Evolutionary conservation across 345 rosid species (phyloP).

Genomic region (Xanthoceras sorbifolium): DNA sequence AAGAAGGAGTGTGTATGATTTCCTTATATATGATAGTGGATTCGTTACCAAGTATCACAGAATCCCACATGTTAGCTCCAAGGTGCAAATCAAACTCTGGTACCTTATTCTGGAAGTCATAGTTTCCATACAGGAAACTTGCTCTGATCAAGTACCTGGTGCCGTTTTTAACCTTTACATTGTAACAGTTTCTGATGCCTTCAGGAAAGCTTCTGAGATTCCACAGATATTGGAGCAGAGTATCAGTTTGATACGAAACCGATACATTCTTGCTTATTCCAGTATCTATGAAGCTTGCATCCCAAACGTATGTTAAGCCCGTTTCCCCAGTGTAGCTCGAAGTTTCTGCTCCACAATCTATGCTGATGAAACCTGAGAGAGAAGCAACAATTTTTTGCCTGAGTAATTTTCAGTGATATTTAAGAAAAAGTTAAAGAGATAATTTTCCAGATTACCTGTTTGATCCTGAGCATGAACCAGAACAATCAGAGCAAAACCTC

Average conservation of each 20-base stretch:
- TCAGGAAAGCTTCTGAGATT: constrained; percentile 42
- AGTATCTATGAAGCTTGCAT: not conserved
- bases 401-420: too few relatives aligned
- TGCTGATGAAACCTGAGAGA: constrained; percentile 22
- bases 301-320: constrained; percentile 7
- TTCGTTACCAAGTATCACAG: constrained; percentile 20
- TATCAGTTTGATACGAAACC: not conserved
- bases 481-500: not conserved
- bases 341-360: constrained; percentile 22
- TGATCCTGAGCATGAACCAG: constrained; percentile 4
- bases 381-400: not conserved
- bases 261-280: constrained; percentile 15
- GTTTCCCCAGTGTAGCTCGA: constrained; percentile 3
- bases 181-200: constrained; percentile 43
- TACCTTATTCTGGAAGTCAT: constrained; percentile 24
- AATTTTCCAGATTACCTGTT: not conserved
- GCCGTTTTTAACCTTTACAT: constrained; percentile 26
- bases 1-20: constrained; percentile 27
- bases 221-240: not conserved
- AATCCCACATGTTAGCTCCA: constrained; percentile 35
- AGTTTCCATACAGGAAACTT: constrained; percentile 38
- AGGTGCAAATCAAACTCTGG: constrained; percentile 36
- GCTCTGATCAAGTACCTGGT: constrained; percentile 44
- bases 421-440: too few relatives aligned
- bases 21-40: constrained; percentile 25